phyloP scores from a whole-genome alignment of 164 flowering plant genomes.

The Stephania japonica region DNA sequence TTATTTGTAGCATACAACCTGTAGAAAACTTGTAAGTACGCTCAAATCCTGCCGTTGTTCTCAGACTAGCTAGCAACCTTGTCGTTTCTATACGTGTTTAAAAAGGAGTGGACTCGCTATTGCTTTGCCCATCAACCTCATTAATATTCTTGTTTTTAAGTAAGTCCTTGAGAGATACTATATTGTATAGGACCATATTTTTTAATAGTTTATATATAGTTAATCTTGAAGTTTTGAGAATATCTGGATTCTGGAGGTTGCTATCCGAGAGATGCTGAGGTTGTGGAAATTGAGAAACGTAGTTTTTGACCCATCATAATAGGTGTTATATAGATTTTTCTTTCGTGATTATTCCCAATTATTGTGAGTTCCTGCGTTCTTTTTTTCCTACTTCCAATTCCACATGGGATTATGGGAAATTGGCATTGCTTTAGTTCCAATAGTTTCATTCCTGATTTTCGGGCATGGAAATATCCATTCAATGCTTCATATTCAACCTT shows the following conservation, averaged over 20 bases:
- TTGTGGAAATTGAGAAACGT: not conserved
- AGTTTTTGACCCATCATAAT: not conserved
- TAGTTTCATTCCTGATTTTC: not conserved
- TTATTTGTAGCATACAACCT: not conserved
- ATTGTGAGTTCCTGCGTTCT: not conserved
- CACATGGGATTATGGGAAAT: not conserved
- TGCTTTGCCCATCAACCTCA: not conserved
- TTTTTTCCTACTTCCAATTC: not conserved
- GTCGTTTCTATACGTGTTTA: no score
- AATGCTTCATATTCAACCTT: not conserved
- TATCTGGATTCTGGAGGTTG: no score
- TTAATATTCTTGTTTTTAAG: not conserved
- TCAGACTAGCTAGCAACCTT: no score
- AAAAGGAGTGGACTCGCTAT: not conserved
- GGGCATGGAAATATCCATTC: not conserved
- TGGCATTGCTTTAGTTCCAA: not conserved
- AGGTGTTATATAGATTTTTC: no score
- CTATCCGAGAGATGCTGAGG: no score
- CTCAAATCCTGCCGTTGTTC: not conserved
- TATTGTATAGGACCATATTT: no score
- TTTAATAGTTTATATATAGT: no score
- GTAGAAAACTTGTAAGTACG: not conserved
- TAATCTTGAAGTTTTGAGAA: no score
- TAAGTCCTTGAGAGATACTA: no score
- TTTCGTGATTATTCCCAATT: no score